Evolutionary conservation across 2,329 filamentous ascomycete genomes (phyloP).

Genomic region (Bipolaris victoriae): DNA sequence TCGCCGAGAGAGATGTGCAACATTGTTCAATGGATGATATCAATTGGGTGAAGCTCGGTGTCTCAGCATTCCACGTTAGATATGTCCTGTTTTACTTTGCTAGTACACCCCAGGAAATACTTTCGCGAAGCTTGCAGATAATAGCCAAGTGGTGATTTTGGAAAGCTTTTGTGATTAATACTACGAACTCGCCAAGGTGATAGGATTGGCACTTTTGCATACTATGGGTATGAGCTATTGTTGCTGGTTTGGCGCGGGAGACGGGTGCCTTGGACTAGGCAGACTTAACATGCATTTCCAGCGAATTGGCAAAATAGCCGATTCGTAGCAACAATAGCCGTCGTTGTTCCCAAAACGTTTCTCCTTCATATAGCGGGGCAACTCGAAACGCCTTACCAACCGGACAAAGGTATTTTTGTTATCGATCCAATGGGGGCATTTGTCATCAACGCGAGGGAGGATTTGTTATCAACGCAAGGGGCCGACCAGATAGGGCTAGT

Average conservation of each 20-base stretch:
- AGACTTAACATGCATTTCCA: not conserved
- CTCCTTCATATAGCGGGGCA: not conserved
- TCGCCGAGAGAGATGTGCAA: not conserved
- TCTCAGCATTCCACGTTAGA: not conserved
- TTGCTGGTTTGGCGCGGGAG: not conserved
- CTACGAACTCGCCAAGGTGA: not conserved
- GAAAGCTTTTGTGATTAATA: not conserved
- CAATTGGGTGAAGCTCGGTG: not conserved
- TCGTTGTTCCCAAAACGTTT: not conserved
- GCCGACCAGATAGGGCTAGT: not conserved
- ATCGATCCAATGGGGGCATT: not conserved
- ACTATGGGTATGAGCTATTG: not conserved
- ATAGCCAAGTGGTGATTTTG: not conserved
- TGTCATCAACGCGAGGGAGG: too few species aligned
- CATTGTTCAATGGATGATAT: not conserved
- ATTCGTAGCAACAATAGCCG: constrained; percentile 1
- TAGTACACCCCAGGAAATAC: not conserved
- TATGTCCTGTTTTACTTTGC: not conserved
- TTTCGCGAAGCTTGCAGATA: not conserved
- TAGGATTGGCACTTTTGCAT: not conserved
- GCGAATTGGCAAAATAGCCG: constrained; percentile 1
- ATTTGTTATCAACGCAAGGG: not conserved
- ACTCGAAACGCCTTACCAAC: not conserved
- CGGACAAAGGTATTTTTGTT: not conserved
- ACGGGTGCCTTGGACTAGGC: not conserved